phyloP scores from a whole-genome alignment of 495 filamentous ascomycete species.

The Aspergillus baeticus region DNA sequence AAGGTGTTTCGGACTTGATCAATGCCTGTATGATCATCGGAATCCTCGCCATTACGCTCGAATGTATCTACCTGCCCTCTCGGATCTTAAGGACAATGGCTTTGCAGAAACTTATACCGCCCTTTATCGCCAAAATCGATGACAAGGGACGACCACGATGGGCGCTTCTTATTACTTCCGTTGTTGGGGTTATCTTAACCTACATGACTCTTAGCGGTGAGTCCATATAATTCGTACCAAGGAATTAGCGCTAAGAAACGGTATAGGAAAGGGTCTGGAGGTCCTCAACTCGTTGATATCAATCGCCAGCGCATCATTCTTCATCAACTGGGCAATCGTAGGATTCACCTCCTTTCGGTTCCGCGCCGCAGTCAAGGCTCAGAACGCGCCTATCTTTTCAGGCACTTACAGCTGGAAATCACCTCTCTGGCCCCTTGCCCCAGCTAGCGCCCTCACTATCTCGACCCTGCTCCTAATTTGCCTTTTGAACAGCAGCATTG shows the following conservation, averaged over 20 bases:
- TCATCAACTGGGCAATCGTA: constrained; percentile 18
- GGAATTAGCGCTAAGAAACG: neutral
- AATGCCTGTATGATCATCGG: constrained; percentile 13
- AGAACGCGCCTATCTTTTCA: constrained; percentile 3
- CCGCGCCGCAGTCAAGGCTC: constrained; percentile 10
- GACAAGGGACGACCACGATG: constrained; percentile 9
- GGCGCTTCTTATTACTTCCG: constrained; percentile 6
- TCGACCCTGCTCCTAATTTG: constrained; percentile 5
- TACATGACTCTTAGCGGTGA: constrained; percentile 15
- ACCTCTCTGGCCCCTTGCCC: constrained; percentile 8
- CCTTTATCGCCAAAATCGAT: constrained; percentile 10
- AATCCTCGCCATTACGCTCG: constrained; percentile 6
- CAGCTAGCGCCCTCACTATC: neutral
- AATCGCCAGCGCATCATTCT: constrained; percentile 16
- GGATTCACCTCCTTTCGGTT: constrained; percentile 13
- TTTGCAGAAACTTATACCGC: constrained; percentile 4
- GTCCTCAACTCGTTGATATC: constrained; percentile 14
- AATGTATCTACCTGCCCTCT: constrained; percentile 14
- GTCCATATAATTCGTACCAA: neutral
- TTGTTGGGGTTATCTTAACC: constrained; percentile 1
- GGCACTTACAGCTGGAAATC: constrained; percentile 9
- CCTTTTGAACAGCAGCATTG: constrained; percentile 3
- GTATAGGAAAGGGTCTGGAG: constrained; percentile 8
- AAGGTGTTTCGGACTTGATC: constrained; percentile 7
- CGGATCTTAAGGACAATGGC: constrained; percentile 13